A percentile compares a stretch with the other conserved stretches of the same genome.
Conservation (phyloP, 106 monocot genomes). For the Platanthera guangdongensis region DNA sequence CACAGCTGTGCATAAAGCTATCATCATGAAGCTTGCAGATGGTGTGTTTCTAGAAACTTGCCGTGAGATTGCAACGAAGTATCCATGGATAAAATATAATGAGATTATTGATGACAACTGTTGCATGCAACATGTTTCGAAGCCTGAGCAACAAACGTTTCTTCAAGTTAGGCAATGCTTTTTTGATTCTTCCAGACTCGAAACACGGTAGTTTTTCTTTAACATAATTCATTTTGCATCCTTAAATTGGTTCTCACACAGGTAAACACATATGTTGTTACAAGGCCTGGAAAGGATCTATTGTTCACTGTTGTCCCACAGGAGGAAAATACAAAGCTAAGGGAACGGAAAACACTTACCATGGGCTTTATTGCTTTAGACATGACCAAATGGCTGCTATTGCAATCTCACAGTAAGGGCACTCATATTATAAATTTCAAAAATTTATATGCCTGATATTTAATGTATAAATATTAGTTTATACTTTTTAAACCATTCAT, state of each 20-base stretch:
- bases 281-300: constrained; percentile 92
- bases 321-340: constrained; percentile 99
- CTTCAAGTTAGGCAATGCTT: no score
- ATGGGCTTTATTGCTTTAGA: no score
- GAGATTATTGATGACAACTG: constrained; percentile 59
- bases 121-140: constrained; percentile 60
- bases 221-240: constrained; percentile 4
- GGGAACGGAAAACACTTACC: no score
- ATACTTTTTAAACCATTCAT: no score
- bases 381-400: no score
- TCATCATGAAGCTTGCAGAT: constrained; percentile 58
- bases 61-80: constrained; percentile 37
- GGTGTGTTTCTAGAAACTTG: constrained; percentile 54
- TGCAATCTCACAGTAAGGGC: no score
- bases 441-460: no score
- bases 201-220: not conserved
- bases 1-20: constrained; percentile 53
- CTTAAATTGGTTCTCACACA: constrained; percentile 16
- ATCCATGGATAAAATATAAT: constrained; percentile 51
- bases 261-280: constrained; percentile 95
- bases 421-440: no score
- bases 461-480: no score
- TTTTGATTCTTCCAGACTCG: not conserved
- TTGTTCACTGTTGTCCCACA: constrained; percentile 91
- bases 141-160: constrained; percentile 58